Base-by-base conservation (phyloP, 805 yeast species). In the Kuraishia ogatae region DNA sequence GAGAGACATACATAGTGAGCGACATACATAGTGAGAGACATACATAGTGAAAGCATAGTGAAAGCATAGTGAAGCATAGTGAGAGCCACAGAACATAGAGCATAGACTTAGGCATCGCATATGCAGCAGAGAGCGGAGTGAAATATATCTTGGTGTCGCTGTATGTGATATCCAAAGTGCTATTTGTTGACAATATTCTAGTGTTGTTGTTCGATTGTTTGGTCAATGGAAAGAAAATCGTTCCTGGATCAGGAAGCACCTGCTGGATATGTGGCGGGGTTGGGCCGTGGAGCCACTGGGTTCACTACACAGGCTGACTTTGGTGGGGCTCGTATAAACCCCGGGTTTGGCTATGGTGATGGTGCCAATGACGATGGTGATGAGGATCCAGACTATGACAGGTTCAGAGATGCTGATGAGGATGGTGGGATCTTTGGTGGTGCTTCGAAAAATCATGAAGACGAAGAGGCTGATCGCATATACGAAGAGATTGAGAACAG, bases 221-320 rank as follows among this genome's bases (percentile, higher is more conserved):
- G 22, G 24, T 21, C 23, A 23, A 77, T 78, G 85, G 81, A 80
- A 29, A 66, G 82, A 55, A 79, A 78, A 57, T 72, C 82, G 4
- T 94, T 94, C 69, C 73, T 93, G 51, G 90, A 87, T 64, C 89
- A 87, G 71, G 83, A 83, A 58, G 86, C 98, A 0, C 99, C 99
- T 0, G 80, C 86, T 1, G 96, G 96, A 5, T 93, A 93, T 65
- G 80, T 91, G 48, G 87, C 98, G 2, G 99, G 99, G 24, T 70
- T 91, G 7, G 98, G 97, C 0, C 76, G 99, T 65, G 99, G 99
- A 26, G 98, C 97, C 1, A 81, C 89, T 1, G 98, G 97, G 4
- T 92, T 94, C 68, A 83, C 92, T 0, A 90, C 97, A 0, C 79
- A 90, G 56, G 89, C 94, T 1, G 96, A 87, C 58, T 67, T 87